Base-by-base conservation (phyloP, 129 eudicot species). In the Erigeron canadensis region DNA sequence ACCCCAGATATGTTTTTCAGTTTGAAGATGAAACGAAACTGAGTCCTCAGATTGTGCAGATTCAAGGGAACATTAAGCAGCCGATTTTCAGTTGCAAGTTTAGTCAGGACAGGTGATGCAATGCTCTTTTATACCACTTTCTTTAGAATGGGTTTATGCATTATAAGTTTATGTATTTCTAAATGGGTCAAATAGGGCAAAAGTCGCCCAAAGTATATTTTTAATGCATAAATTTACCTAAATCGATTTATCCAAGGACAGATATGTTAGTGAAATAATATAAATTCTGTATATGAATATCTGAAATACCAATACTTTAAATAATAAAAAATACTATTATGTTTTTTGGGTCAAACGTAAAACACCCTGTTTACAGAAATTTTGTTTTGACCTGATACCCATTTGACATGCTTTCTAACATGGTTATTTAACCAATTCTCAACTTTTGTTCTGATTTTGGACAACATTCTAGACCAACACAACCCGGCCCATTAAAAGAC, bases 1-100 rank as follows among this genome's bases (percentile, higher is more conserved):
- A 91, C 79, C 97, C 97, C 22, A 80, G 97, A 84, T 91, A 88
- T 54, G 97, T 91, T 62, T 91, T 91, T 81, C 91, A 83, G 76
- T 91, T 91, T 69, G 96, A 86, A 67, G 91, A 88, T 46, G 94
- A 91, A 47, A 81, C 97, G 21, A 88, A 86, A 58, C 75, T 84
- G 75, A 91, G 94, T 72, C 97, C 97, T 17, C 97, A 91, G 64
- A 81, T 91, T 75, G 96, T 91, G 69, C 97, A 91, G 86, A 87
- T 91, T 81, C 97, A 88, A 71, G 97, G 97, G 48, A 82, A 63
- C 46, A 80, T 82, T 60, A 86, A 80, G 81, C 97, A 91, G 76
- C 97, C 97, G 10, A 88, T 91, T 60, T 88, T 91, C 84, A 91
- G 96, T 67, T 88, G 97, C 94, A 86, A 91, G 85, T 91, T 91